Evolutionary conservation across 2,329 filamentous ascomycete genomes (phyloP).

Genomic region (Aspergillus awamori): DNA sequence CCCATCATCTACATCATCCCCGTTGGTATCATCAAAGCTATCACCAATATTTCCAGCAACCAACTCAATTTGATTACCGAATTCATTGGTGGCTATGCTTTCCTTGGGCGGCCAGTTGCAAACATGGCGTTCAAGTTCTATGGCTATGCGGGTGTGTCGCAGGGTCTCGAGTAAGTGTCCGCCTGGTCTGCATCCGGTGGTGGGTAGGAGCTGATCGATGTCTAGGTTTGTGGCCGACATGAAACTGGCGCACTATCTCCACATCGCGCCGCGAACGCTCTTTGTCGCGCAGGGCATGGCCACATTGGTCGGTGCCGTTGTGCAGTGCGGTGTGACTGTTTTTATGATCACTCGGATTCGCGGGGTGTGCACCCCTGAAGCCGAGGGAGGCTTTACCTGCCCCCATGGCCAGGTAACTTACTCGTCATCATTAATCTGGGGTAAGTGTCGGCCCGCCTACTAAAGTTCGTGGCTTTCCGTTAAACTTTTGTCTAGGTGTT

Average conservation of each 20-base stretch:
- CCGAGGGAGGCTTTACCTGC: constrained; percentile 62
- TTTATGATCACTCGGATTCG: constrained; percentile 53
- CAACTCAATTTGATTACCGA: constrained; percentile 52
- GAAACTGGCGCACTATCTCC: constrained; percentile 60
- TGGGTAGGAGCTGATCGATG: not conserved
- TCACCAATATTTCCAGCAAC: constrained; percentile 55
- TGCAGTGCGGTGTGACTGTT: constrained; percentile 54
- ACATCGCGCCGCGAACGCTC: constrained; percentile 52
- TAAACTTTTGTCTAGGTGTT: constrained; percentile 41
- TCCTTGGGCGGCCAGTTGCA: constrained; percentile 50
- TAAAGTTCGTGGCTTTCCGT: not conserved
- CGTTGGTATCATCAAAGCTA: constrained; percentile 51
- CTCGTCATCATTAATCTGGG: constrained; percentile 72
- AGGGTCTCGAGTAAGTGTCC: constrained; percentile 54
- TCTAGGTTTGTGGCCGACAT: constrained; percentile 66
- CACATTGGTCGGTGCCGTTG: constrained; percentile 52
- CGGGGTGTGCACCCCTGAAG: constrained; percentile 57
- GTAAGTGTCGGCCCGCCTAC: constrained; percentile 33
- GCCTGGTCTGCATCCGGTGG: not conserved
- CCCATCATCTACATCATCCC: constrained; percentile 52
- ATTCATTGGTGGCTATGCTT: constrained; percentile 54
- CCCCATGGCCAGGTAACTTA: constrained; percentile 63
- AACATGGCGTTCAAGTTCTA: constrained; percentile 72
- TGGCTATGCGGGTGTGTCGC: constrained; percentile 67
- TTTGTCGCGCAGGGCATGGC: constrained; percentile 57